Evolutionary conservation across 2,329 filamentous ascomycete species (phyloP), one percentile per base, ranked within the genome.

Genomic region (Leptographium flavum): DNA sequence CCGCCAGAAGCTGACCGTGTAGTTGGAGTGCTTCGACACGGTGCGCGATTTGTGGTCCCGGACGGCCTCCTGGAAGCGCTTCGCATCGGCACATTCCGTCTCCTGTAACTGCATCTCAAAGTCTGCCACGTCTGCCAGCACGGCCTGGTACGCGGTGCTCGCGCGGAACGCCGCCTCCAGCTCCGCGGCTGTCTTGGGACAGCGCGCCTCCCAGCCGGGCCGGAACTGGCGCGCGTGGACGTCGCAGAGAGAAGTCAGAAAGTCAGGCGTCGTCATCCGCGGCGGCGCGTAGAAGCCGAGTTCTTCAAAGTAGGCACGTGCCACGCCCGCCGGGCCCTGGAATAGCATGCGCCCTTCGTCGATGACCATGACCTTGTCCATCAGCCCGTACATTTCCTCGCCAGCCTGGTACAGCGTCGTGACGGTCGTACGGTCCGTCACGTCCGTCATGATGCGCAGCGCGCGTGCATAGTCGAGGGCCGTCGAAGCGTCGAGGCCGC

Each of bases 321-420:
- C 81, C 38, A 74, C 66, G n/a, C 64, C 62, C 4, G 71, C 69
- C 3, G 71, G 74, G 0, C 81, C 81, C 56, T 77, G 76, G 61
- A 74, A 85, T 45, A 83, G 73, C 61, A 79, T 76, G 5, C 73
- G 70, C 1, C 81, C 79, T 46, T 73, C 65, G 49, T 85, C 79
- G 40, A 87, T 81, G n/a, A 87, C 72, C 38, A 85, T 60, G 0
- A 87, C 81, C 59, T 87, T 87, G 59, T 87, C 83, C 63, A 84
- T 3, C 14, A 81, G 66, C 2, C 76, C 64, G 53, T 77, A 81
- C 22, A 82, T 73, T 2, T 68, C 73, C 48, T 83, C 77, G 3
- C 76, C 74, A 0, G 79, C 79, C 56, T 83, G 79, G 48, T 83
- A 83, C 3, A 83, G 65, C 4, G 79, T 74, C 3, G 82, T 76